Conservation (phyloP, 2,329 filamentous ascomycete species). For the Trichoderma breve region DNA sequence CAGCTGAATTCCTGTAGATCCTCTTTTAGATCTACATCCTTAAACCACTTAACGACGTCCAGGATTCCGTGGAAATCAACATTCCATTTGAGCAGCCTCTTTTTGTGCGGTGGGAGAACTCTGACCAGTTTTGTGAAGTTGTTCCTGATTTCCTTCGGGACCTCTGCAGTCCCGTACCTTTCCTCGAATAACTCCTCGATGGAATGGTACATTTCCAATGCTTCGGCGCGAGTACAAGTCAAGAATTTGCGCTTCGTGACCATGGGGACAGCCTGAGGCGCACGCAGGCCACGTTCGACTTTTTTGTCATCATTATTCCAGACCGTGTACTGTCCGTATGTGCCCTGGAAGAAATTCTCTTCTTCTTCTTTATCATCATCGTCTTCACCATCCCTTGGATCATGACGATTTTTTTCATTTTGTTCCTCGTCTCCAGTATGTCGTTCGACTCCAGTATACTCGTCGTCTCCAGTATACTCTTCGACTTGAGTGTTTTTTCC, state of each 20-base stretch:
- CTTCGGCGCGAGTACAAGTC: neutral
- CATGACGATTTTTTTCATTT: too few species aligned
- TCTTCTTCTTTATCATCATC: neutral
- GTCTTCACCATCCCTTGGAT: neutral
- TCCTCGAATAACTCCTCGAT: neutral
- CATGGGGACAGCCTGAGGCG: neutral
- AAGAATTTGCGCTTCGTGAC: neutral
- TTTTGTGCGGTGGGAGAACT: neutral
- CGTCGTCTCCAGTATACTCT: neutral
- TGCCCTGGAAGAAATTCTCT: neutral
- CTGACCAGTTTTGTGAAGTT: neutral
- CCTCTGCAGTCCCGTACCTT: neutral
- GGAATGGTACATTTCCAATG: neutral
- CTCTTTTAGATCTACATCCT: neutral
- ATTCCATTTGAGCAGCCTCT: neutral
- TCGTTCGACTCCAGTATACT: neutral
- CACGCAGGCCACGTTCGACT: neutral
- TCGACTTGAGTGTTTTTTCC: neutral
- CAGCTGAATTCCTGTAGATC: neutral
- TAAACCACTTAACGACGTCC: neutral
- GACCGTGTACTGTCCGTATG: neutral
- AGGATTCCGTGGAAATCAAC: neutral
- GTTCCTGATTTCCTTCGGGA: neutral
- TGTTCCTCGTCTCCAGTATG: neutral
- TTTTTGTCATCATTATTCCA: neutral